These are phyloP conservation scores for Incumbomyces delicatus DNA, from an alignment of 2,329 filamentous ascomycete species.

Conservation along the genomic window DNA sequence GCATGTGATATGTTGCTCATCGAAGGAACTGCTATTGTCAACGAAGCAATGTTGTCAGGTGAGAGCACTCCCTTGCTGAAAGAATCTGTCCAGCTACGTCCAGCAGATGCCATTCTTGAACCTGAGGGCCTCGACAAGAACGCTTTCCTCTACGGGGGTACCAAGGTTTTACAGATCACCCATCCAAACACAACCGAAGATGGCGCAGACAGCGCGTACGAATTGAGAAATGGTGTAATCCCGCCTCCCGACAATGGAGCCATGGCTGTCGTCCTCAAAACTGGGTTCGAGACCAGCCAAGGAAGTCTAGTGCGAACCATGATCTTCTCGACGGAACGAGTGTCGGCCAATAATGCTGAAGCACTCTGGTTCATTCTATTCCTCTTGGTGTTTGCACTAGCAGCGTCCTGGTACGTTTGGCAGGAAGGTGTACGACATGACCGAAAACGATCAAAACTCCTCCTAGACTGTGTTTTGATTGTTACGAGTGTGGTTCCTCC, in stretches of 20 bases:
- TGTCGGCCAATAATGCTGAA: constrained; percentile 96
- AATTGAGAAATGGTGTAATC: constrained; percentile 65
- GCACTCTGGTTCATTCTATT: constrained; percentile 97
- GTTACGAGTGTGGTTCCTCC: constrained; percentile 97
- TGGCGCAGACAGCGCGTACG: constrained; percentile 46
- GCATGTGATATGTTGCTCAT: constrained; percentile 95
- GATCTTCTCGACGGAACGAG: constrained; percentile 98
- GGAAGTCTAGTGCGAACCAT: constrained; percentile 95
- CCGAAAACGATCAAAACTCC: constrained; percentile 91
- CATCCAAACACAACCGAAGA: constrained; percentile 73
- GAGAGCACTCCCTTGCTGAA: constrained; percentile 96
- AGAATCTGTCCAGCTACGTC: constrained; percentile 86
- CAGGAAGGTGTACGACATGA: constrained; percentile 89
- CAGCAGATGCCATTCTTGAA: constrained; percentile 69
- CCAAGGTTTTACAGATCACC: constrained; percentile 91
- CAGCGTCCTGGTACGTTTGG: constrained; percentile 99
- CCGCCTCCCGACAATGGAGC: constrained; percentile 87
- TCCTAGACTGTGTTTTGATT: constrained; percentile 94
- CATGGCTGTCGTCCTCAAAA: constrained; percentile 90
- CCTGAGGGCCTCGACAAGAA: constrained; percentile 93
- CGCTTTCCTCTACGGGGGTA: constrained; percentile 90
- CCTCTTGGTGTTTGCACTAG: constrained; percentile 88
- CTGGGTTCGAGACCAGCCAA: constrained; percentile 96
- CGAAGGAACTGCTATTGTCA: constrained; percentile 92
- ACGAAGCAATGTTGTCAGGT: constrained; percentile 97